phyloP scores from a whole-genome alignment of 805 yeast genomes.

The Starmerella powellii region DNA sequence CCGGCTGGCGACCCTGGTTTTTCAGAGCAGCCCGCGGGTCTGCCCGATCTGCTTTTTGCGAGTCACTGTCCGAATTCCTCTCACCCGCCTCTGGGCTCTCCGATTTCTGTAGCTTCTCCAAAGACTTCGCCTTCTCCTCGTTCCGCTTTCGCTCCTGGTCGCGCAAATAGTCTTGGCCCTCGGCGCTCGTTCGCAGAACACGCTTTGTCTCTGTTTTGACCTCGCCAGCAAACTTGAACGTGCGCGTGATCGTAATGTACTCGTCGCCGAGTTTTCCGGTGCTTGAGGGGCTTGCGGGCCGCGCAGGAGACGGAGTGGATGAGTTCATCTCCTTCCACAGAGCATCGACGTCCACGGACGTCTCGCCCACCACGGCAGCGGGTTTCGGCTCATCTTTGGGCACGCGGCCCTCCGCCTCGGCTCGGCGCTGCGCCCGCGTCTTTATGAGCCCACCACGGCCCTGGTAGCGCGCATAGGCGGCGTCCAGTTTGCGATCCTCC shows the following conservation, averaged over 20 bases:
- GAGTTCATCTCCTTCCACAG: conserved; percentile 45
- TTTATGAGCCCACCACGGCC: conserved; percentile 54
- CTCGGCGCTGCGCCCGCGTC: conserved; percentile 51
- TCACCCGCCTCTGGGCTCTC: too few species aligned
- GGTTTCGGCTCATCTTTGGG: neutral
- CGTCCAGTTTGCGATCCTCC: conserved; percentile 31
- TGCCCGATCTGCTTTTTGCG: too few species aligned
- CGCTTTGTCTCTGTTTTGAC: conserved; percentile 61
- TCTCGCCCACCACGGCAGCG: conserved; percentile 19
- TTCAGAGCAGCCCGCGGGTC: neutral
- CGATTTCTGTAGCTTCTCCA: too few species aligned
- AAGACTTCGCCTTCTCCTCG: neutral
- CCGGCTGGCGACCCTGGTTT: conserved; percentile 22
- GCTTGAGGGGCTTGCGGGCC: neutral
- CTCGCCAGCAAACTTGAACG: conserved; percentile 85
- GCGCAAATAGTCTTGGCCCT: conserved; percentile 71
- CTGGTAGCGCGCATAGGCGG: conserved; percentile 41
- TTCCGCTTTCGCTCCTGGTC: conserved; percentile 19
- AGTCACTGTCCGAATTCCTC: too few species aligned
- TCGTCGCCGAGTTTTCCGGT: conserved; percentile 29
- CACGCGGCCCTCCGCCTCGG: conserved; percentile 20
- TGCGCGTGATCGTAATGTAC: conserved; percentile 57
- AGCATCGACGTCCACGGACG: conserved; percentile 38
- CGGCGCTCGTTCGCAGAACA: conserved; percentile 70
- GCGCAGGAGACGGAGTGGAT: neutral